phyloP scores from a whole-genome alignment of 2,329 filamentous ascomycete species.

The Fusarium foetens region DNA sequence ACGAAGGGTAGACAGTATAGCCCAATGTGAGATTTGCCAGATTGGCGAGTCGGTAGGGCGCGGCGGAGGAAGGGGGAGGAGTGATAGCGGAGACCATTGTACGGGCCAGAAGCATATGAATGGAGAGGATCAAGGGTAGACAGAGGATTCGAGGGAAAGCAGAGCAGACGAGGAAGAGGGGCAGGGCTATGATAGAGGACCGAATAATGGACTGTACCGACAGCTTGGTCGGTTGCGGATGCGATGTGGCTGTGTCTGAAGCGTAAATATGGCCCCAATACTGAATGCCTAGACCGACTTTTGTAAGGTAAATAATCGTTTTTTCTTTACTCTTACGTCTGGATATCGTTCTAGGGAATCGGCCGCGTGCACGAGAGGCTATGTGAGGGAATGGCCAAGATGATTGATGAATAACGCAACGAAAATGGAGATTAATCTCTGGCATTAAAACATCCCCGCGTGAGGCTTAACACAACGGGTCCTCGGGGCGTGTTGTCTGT shows the following conservation, averaged over 20 bases:
- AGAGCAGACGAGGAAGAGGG: background rate
- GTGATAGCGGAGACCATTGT: background rate
- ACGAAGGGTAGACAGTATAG: background rate
- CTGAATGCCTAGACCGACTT: background rate
- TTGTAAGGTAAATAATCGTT: background rate
- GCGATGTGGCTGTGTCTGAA: background rate
- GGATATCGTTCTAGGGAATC: background rate
- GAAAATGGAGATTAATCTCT: background rate
- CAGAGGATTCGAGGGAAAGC: background rate
- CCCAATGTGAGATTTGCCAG: background rate
- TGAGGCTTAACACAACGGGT: background rate
- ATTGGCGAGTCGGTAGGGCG: background rate
- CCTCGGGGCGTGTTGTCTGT: background rate
- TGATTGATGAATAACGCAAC: background rate
- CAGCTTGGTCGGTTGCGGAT: background rate
- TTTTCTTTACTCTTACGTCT: background rate
- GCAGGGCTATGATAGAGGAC: background rate
- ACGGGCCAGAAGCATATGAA: background rate
- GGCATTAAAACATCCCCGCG: background rate
- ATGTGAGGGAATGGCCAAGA: background rate
- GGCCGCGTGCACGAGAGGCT: background rate
- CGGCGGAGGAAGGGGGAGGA: background rate
- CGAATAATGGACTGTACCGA: background rate
- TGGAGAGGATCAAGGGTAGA: background rate
- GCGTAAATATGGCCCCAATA: background rate